Conservation (phyloP, 2,329 filamentous ascomycete species). For the Scortechinia acanthostroma region DNA sequence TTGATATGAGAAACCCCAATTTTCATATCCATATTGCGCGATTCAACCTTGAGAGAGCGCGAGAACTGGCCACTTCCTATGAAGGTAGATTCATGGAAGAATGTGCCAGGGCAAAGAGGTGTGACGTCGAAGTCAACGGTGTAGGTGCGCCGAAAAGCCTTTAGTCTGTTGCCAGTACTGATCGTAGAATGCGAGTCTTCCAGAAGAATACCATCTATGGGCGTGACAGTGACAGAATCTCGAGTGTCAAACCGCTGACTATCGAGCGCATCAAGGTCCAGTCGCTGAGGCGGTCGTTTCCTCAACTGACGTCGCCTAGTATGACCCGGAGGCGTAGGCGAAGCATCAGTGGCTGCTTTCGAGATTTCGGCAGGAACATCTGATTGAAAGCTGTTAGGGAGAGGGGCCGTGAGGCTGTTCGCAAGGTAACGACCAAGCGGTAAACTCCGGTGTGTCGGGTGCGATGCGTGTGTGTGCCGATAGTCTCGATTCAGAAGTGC, state of each 20-base stretch:
- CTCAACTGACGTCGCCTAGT: slow-evolving; percentile 21
- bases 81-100: slow-evolving; percentile 46
- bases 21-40: slow-evolving; percentile 30
- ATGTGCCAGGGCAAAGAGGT: slow-evolving; percentile 38
- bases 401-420: slow-evolving; percentile 6
- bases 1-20: slow-evolving; percentile 26
- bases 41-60: slow-evolving; percentile 26
- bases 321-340: slow-evolving; percentile 5
- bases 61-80: slow-evolving; percentile 46
- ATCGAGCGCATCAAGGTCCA: slow-evolving; percentile 33
- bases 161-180: slow-evolving; percentile 28
- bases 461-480: slow-evolving; percentile 9
- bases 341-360: slow-evolving; percentile 2
- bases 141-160: slow-evolving; percentile 37
- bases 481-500: neutral
- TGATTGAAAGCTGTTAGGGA: slow-evolving; percentile 6
- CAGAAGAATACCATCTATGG: too few relatives aligned
- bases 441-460: slow-evolving; percentile 10
- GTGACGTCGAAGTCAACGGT: slow-evolving; percentile 40
- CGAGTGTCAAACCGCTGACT: slow-evolving; percentile 26
- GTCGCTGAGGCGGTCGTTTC: slow-evolving; percentile 25
- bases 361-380: neutral
- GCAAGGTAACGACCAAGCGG: slow-evolving; percentile 24
- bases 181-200: neutral
- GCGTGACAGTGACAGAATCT: neutral